Percentiles rank a stretch among this genome's conserved stretches.
phyloP scores from a whole-genome alignment of 2,329 filamentous ascomycete species.

The Scedosporium boydii region DNA sequence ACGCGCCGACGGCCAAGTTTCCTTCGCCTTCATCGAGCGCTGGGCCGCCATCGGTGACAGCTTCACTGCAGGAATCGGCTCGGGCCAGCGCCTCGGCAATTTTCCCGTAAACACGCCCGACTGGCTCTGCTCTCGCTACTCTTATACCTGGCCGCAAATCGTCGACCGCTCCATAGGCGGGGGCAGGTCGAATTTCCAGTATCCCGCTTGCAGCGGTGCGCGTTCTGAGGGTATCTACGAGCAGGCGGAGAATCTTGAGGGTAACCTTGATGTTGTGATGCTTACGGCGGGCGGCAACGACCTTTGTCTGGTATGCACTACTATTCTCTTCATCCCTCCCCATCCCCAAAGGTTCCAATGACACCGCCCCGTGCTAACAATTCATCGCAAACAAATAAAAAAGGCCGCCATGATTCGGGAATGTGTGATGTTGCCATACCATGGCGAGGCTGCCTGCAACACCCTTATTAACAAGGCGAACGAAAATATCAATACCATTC shows the following conservation, averaged over 20 bases:
- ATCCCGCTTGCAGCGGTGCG: slow-evolving; percentile 18
- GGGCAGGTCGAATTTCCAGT: slow-evolving; percentile 18
- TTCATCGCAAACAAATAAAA: too few species aligned
- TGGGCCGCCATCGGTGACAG: slow-evolving; percentile 27
- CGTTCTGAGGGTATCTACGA: slow-evolving; percentile 16
- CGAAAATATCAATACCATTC: slow-evolving; percentile 16
- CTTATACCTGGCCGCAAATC: slow-evolving; percentile 17
- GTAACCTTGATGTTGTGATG: slow-evolving; percentile 21
- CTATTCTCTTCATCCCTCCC: not conserved
- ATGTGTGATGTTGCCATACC: slow-evolving; percentile 14
- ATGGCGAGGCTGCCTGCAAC: slow-evolving; percentile 10
- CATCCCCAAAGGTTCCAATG: not conserved
- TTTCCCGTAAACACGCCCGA: slow-evolving; percentile 2
- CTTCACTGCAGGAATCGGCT: slow-evolving; percentile 25
- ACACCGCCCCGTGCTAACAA: not conserved
- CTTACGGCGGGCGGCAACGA: slow-evolving; percentile 29
- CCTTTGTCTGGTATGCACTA: slow-evolving; percentile 19
- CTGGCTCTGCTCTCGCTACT: slow-evolving; percentile 21
- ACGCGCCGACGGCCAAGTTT: slow-evolving; percentile 2
- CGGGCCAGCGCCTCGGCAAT: slow-evolving; percentile 14
- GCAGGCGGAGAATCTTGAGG: slow-evolving; percentile 16
- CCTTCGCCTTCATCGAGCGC: slow-evolving; percentile 15
- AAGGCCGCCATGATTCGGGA: slow-evolving; percentile 10
- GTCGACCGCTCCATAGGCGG: slow-evolving; percentile 15
- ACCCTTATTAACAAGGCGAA: slow-evolving; percentile 12